phyloP scores from a whole-genome alignment of 176 grass and related monocot genomes.

The Alopecurus myosuroides region DNA sequence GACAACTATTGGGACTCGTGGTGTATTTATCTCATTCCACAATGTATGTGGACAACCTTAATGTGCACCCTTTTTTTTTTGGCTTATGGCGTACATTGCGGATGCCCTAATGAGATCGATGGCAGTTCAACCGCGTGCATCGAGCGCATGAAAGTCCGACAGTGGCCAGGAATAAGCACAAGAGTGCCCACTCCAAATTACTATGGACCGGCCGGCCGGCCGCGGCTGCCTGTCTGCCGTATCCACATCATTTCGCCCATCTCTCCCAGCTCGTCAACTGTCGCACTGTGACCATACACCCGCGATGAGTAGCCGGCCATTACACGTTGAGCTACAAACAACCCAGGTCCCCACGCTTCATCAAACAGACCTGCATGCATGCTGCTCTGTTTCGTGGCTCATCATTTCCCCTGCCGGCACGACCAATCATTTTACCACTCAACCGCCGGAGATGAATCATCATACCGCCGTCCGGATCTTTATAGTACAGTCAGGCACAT shows the following conservation, averaged over 20 bases:
- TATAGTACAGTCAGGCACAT: background rate
- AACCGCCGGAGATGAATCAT: background rate
- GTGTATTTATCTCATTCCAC: no score
- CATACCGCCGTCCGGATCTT: background rate
- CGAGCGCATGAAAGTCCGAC: background rate
- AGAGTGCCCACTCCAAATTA: background rate
- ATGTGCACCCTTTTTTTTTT: no score
- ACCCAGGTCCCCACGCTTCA: background rate
- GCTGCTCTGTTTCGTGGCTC: background rate
- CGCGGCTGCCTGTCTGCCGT: background rate
- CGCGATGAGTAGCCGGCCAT: background rate
- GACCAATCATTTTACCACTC: constrained; percentile 34
- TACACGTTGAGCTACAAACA: background rate
- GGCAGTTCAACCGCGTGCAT: background rate
- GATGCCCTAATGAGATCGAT: background rate
- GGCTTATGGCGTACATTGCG: no score
- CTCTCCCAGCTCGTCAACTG: background rate
- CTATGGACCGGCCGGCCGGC: background rate
- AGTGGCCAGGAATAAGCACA: background rate
- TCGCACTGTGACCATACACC: background rate
- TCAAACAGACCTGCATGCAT: background rate
- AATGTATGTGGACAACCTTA: no score
- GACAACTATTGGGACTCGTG: no score
- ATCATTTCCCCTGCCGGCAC: constrained; percentile 14
- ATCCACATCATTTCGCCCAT: background rate